Conservation (phyloP, 2,329 filamentous ascomycete species). For the Gaeumannomyces sp. region DNA sequence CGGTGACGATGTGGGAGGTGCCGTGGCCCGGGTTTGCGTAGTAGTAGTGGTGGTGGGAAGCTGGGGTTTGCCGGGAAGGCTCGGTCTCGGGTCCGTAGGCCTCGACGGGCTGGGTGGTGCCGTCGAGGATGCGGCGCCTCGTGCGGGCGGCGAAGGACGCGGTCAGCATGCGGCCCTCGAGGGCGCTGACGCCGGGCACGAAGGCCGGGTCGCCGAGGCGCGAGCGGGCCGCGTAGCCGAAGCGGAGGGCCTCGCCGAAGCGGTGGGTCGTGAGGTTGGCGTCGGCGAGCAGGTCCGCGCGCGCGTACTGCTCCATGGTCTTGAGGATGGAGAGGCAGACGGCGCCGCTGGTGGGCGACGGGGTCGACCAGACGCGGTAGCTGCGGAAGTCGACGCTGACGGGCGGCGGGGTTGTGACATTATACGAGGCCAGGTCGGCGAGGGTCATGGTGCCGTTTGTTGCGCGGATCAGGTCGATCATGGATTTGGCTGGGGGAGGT, state of each 20-base stretch:
- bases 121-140: constrained; percentile 63
- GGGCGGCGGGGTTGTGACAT: constrained; percentile 53
- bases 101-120: constrained; percentile 61
- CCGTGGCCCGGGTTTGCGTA: constrained; percentile 41
- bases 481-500: constrained; percentile 55
- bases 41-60: not conserved
- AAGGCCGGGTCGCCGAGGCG: constrained; percentile 78
- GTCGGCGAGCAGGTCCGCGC: constrained; percentile 41
- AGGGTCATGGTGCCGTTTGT: constrained; percentile 81
- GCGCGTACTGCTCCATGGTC: constrained; percentile 69
- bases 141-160: constrained; percentile 52
- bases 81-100: constrained; percentile 66
- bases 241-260: constrained; percentile 82
- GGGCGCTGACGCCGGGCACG: constrained; percentile 53
- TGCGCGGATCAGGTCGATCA: constrained; percentile 60
- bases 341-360: constrained; percentile 71
- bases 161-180: constrained; percentile 64
- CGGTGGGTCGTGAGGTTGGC: constrained; percentile 70
- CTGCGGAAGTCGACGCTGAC: constrained; percentile 62
- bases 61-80: no score
- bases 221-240: constrained; percentile 75
- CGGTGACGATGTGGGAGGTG: constrained; percentile 66
- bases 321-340: constrained; percentile 74
- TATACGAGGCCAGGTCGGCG: constrained; percentile 69
- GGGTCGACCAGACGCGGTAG: constrained; percentile 62